Evolutionary conservation across 106 monocot species (phyloP), one percentile per base, ranked within the genome.

Genomic region (Acorus calamus): DNA sequence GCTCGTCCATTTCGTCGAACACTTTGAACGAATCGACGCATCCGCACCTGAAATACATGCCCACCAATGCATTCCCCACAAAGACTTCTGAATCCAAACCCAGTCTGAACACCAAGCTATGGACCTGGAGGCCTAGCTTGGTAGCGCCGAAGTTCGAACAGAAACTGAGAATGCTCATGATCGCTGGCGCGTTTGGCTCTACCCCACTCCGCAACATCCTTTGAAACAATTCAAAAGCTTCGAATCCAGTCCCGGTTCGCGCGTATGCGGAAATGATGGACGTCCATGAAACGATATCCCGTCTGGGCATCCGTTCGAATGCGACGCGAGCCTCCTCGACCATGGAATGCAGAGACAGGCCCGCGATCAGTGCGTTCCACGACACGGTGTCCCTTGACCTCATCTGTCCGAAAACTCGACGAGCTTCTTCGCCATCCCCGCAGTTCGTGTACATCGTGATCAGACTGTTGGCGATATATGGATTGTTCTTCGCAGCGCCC

Each of bases 31-130:
- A 63, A 50, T 89, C 84, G 8, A 58, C n/a, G 57, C 64, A 47
- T 8, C 88, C 88, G 54, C 81, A 89, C 49, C 81, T 89, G 60
- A 78, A 73, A 55, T 89, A 89, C 88, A 89, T 84, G 6, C 62
- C 53, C 28, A 89, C 79, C 66, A 89, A 59, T 14, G 81, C 64
- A 52, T 81, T 81, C 42, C 68, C 66, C n/a, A 84, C 71, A 48
- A 81, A 71, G n/a, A 81, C 52, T 5, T 81, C 76, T 5, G 57
- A 47, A 42, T 80, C 77, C 46, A 66, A 59, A 0, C 83, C 80
- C 45, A 83, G 46, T 14, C 72, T 74, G 57, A 75, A 48, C 3
- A 69, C 49, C 49, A 75, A 14, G 54, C 71, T 66, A 45, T 87
- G 87, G 50, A 73, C 56, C 41, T 80, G 80, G 14, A 57, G 70